phyloP scores from a whole-genome alignment of 345 rosid species.

The Salix dunnii region DNA sequence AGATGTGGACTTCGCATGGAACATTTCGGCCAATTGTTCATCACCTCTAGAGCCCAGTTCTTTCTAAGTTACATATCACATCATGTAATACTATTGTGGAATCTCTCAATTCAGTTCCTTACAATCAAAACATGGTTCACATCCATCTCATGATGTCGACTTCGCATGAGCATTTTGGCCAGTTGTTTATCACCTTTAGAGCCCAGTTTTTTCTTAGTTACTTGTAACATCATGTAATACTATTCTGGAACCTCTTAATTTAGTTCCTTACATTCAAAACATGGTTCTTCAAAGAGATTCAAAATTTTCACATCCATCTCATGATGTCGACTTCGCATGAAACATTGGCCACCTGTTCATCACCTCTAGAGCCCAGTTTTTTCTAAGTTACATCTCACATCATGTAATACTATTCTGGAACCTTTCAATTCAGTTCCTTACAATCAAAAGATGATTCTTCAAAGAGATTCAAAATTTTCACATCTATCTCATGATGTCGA shows the following conservation, averaged over 20 bases:
- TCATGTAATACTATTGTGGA: background rate
- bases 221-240: background rate
- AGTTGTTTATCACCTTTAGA: constrained; percentile 29
- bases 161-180: constrained; percentile 23
- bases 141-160: constrained; percentile 16
- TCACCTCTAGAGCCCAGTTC: constrained; percentile 33
- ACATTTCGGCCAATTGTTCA: constrained; percentile 20
- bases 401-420: background rate
- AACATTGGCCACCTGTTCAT: constrained; percentile 23
- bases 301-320: constrained; percentile 7
- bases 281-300: constrained; percentile 13
- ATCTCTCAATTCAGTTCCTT: constrained; percentile 13
- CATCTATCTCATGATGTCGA: constrained; percentile 13
- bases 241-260: constrained; percentile 8
- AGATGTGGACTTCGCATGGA: constrained; percentile 27
- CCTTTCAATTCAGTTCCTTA: constrained; percentile 12
- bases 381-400: constrained; percentile 7
- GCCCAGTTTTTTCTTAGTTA: constrained; percentile 29
- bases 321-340: constrained; percentile 27
- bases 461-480: constrained; percentile 11
- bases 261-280: constrained; percentile 8
- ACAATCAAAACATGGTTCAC: constrained; percentile 1
- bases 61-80: constrained; percentile 8
- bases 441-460: constrained; percentile 4
- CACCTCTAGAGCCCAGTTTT: constrained; percentile 32